These are phyloP conservation scores for Lentinula sp. DNA, from an alignment of 768 basidiomycete species.

Conservation along the genomic window DNA sequence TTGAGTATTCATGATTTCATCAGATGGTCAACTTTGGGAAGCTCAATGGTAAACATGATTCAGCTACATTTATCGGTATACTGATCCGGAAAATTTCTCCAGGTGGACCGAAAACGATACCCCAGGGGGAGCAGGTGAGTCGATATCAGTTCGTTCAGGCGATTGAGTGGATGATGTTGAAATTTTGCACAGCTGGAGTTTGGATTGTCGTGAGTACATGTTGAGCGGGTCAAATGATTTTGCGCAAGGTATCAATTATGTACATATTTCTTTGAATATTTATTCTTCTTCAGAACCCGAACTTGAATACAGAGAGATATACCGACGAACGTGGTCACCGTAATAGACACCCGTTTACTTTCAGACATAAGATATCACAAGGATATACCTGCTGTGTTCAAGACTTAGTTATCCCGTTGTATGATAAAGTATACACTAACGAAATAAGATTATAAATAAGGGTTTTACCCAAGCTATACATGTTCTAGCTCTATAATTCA, in stretches of 20 bases:
- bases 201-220: neutral
- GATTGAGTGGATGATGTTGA: neutral
- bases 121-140: constrained; percentile 28
- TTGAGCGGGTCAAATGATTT: neutral
- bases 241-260: neutral
- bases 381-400: no score
- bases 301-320: no score
- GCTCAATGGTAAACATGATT: constrained; percentile 37
- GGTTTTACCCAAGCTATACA: neutral
- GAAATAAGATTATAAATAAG: neutral
- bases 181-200: neutral
- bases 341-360: no score
- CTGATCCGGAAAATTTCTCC: neutral
- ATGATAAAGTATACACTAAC: no score
- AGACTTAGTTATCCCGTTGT: no score
- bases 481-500: constrained; percentile 27
- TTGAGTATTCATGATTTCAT: neutral
- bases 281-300: no score
- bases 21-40: constrained; percentile 50
- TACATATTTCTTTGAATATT: neutral
- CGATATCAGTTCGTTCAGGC: neutral
- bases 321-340: no score
- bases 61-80: neutral
- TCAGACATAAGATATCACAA: no score
- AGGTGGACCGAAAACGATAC: constrained; percentile 54